Evolutionary conservation across 1,284 basidiomycete genomes (phyloP).

Genomic region (Phlebopus sp.): DNA sequence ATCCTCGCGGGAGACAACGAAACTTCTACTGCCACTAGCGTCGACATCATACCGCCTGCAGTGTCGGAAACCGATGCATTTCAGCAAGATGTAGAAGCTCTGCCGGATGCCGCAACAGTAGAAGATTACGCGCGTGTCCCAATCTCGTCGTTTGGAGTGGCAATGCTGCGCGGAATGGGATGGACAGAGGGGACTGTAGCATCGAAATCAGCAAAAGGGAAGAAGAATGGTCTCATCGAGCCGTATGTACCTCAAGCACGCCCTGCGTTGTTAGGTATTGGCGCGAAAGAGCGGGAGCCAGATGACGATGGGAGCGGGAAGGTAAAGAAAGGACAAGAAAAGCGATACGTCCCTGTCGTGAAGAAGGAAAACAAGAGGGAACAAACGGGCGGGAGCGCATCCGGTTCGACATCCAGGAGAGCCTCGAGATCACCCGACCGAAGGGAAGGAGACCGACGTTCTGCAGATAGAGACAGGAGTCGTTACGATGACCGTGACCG

Average conservation of each 20-base stretch:
- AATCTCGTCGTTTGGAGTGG: conserved; percentile 90
- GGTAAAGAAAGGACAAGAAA: conserved; percentile 50
- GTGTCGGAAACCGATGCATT: conserved; percentile 78
- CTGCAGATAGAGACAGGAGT: conserved; percentile 7
- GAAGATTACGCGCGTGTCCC: conserved; percentile 92
- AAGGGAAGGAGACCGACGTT: conserved; percentile 14
- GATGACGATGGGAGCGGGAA: conserved; percentile 58
- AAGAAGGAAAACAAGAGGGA: conserved; percentile 48
- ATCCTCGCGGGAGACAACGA: conserved; percentile 56
- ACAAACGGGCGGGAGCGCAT: conserved; percentile 22
- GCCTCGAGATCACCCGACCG: conserved; percentile 29
- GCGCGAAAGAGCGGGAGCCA: conserved; percentile 79
- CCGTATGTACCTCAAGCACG: conserved; percentile 80
- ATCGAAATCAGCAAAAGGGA: conserved; percentile 44
- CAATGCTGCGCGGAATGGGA: conserved; percentile 94
- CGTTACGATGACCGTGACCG: conserved; percentile 25
- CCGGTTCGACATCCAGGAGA: conserved; percentile 25
- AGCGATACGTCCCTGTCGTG: conserved; percentile 74
- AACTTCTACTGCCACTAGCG: conserved; percentile 33
- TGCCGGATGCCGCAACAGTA: conserved; percentile 74
- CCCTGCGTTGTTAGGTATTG: conserved; percentile 85
- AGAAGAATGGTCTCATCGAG: conserved; percentile 57
- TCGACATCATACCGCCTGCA: conserved; percentile 55
- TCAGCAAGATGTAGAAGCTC: conserved; percentile 72
- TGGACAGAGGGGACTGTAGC: conserved; percentile 85